Evolutionary conservation across 2,329 filamentous ascomycete genomes (phyloP), one percentile per base, ranked within the genome.

Genomic region (Sporothrix inflata): DNA sequence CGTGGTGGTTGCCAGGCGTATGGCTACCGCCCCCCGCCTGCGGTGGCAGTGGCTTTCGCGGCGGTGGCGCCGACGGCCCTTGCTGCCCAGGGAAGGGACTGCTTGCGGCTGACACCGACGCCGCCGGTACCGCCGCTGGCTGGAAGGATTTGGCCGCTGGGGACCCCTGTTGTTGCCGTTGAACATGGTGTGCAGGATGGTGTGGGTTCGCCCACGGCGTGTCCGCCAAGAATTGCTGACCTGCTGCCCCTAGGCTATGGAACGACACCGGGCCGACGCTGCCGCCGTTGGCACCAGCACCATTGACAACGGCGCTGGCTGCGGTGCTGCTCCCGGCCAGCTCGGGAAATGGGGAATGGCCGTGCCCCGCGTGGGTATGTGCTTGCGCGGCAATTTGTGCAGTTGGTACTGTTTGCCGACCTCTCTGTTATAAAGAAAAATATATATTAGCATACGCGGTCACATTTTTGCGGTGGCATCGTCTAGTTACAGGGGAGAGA

Each of bases 141-240:
- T 49, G 47, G n/a, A n/a, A 49, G 14, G 57, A 60, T 38, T 60
- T 60, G 55, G 55, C 38, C 53, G 45, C 49, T 34, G 53, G 63
- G 40, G 40, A 34, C 49, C 51, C 66, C 73, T 74, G 73, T 47
- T 71, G 72, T 60, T 72, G 72, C 12, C 51, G 73, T 63, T 71
- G 72, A 71, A 71, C 45, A 74, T 68, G 42, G 21, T 65, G 71
- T 30, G 89, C 87, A 7, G 91, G 90, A 78, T 94, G 91, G 76
- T 95, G 93, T 21, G 94, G 93, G 79, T 97, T 97, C 47, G 94
- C 94, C 94, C 94, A 98, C 0, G 94, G 92, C 5, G 93, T 97
- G 76, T 95, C 91, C 78, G 97, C 93, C 71, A 97, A 87, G 76
- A 96, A 97, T 75, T 95, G 92, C 80, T 97, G 93, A 77, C 93